A percentile compares a stretch with the other conserved stretches of the same genome.
Conservation (phyloP, 495 filamentous ascomycete species). For the Annulohypoxylon nitens region DNA sequence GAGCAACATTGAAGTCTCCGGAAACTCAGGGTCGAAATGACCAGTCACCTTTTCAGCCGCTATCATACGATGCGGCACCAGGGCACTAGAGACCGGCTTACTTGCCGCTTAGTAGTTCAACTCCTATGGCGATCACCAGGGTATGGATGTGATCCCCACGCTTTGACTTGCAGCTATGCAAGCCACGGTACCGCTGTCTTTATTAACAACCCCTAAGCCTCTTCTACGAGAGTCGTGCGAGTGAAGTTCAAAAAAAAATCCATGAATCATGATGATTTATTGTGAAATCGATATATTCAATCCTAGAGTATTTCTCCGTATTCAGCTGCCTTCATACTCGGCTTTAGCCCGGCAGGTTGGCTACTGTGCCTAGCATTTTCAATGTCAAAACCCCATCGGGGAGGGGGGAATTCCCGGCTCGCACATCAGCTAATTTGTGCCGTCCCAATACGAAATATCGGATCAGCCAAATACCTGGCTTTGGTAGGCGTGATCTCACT, state of each 20-base stretch:
- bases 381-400: background rate
- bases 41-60: conserved; percentile 39
- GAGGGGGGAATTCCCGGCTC: background rate
- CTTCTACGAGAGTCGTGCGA: conserved; percentile 23
- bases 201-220: conserved; percentile 24
- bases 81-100: conserved; percentile 31
- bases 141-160: conserved; percentile 34
- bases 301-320: background rate
- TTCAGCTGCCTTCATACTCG: background rate
- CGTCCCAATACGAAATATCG: conserved; percentile 1
- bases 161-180: conserved; percentile 40
- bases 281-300: conserved; percentile 28
- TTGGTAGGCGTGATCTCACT: conserved; percentile 1
- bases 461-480: background rate
- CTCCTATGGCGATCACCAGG: conserved; percentile 44
- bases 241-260: background rate
- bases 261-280: background rate
- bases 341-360: background rate
- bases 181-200: conserved; percentile 34
- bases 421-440: conserved; percentile 10
- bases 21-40: conserved; percentile 36
- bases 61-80: conserved; percentile 37
- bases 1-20: conserved; percentile 15
- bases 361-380: background rate
- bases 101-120: conserved; percentile 38